Conservation (phyloP, 176 grass and related monocot genomes). For the Zoysia pacifica region DNA sequence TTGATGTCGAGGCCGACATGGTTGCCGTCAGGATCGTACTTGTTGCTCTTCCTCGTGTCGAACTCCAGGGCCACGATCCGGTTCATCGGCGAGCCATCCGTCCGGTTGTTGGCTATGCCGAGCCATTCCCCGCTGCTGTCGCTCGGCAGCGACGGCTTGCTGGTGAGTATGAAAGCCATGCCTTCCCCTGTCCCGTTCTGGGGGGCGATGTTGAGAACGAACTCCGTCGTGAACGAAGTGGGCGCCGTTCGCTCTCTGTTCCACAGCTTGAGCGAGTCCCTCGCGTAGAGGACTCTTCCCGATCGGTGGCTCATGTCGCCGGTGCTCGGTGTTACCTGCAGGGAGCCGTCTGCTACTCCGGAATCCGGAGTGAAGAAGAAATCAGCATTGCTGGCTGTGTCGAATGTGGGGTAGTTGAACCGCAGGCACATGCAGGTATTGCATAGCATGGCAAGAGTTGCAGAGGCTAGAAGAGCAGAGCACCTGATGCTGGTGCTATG, state of each 20-base stretch:
- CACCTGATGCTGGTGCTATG: background rate
- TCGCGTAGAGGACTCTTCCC: slow-evolving; percentile 37
- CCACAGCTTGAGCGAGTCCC: slow-evolving; percentile 39
- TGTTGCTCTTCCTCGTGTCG: slow-evolving; percentile 53
- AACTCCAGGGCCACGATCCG: slow-evolving; percentile 54
- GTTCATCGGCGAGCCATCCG: slow-evolving; percentile 20
- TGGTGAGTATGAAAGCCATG: slow-evolving; percentile 60
- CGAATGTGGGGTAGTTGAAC: slow-evolving; percentile 32
- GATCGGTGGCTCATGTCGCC: slow-evolving; percentile 41
- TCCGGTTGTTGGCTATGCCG: slow-evolving; percentile 28
- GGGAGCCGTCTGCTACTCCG: slow-evolving; percentile 22
- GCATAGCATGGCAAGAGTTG: slow-evolving; percentile 2
- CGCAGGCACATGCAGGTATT: slow-evolving; percentile 38
- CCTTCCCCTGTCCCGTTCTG: slow-evolving; percentile 45
- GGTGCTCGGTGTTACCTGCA: slow-evolving; percentile 47
- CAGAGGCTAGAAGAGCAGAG: background rate
- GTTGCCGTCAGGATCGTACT: slow-evolving; percentile 40
- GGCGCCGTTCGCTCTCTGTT: slow-evolving; percentile 17
- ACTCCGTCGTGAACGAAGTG: slow-evolving; percentile 40
- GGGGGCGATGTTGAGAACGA: slow-evolving; percentile 51
- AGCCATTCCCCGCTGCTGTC: slow-evolving; percentile 62
- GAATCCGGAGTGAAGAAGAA: slow-evolving; percentile 36
- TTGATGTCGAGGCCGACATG: slow-evolving; percentile 56
- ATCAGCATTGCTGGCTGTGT: slow-evolving; percentile 8
- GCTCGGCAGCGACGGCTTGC: slow-evolving; percentile 10